Evolutionary conservation across 1,284 basidiomycete species (phyloP), one percentile per base, ranked within the genome.

Genomic region (Apiotrichum gracile): DNA sequence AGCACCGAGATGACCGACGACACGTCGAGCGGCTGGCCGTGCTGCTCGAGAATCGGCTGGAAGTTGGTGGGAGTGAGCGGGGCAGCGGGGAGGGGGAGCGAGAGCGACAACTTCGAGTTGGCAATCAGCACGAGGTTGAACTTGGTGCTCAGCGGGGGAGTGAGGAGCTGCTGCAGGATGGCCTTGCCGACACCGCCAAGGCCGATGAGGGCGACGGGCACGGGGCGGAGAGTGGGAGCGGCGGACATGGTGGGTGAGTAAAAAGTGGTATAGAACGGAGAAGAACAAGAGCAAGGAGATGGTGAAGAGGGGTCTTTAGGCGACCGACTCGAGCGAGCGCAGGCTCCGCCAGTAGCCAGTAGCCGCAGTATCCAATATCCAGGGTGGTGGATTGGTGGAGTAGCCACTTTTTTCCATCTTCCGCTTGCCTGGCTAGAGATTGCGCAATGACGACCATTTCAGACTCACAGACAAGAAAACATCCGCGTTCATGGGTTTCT

Each of bases 141-240:
- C 52, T 73, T 70, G 50, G 52, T 2, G 17, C 38, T 31, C 12
- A 60, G 55, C 3, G 58, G 58, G 1, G 83, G 78, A 1, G 84
- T 78, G 49, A 85, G 80, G n/a, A 93, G 79, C 72, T 76, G 74
- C 27, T 79, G 74, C 67, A 94, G 80, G 64, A 94, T 83, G 69
- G 91, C 88, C 41, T 82, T 79, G 42, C 92, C 92, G 46, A 96
- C 92, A 52, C 91, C 85, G 14, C 91, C 91, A 41, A 89, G 81
- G 56, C 91, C 91, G 55, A 94, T 79, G 59, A 93, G 80, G 43
- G 88, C 88, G 52, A 93, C 82, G 40, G 74, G 73, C 46, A 71
- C 61, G 31, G 65, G 69, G 26, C 60, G 57, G 52, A 58, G n/a
- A 19, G 29, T 34, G 43, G 43, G 43, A 26, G 29, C 21, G 40